Percentiles rank a stretch among this genome's conserved stretches.
Evolutionary conservation across 345 rosid species (phyloP).

Genomic region (Eucalyptus polyanthemos): DNA sequence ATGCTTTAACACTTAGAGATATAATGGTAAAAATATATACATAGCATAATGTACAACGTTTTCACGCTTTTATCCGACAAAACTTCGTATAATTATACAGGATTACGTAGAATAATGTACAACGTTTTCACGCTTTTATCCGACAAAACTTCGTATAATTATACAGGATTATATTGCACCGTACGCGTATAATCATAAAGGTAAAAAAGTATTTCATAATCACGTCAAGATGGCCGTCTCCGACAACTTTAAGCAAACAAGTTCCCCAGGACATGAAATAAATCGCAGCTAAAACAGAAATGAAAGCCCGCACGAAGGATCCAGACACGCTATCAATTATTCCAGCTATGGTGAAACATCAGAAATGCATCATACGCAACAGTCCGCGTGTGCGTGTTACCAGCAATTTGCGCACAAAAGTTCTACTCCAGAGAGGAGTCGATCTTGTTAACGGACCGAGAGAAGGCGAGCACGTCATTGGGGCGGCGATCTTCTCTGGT

Average conservation of each 20-base stretch:
- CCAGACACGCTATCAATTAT: background rate
- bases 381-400: background rate
- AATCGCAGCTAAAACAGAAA: background rate
- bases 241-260: background rate
- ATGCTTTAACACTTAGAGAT: background rate
- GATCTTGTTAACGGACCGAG: conserved; percentile 11
- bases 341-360: background rate
- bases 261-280: background rate
- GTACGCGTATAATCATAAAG: background rate
- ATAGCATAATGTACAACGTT: background rate
- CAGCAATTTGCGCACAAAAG: background rate
- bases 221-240: background rate
- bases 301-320: background rate
- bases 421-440: conserved; percentile 20
- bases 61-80: background rate
- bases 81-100: background rate
- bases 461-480: conserved; percentile 14
- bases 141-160: background rate
- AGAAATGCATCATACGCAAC: background rate
- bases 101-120: background rate
- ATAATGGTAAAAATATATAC: background rate
- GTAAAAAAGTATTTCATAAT: background rate
- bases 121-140: background rate
- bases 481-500: background rate
- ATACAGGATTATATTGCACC: background rate